These are phyloP conservation scores for Vaccinium darrowii DNA, from an alignment of 148 eudicot genomes.

Conservation along the genomic window DNA sequence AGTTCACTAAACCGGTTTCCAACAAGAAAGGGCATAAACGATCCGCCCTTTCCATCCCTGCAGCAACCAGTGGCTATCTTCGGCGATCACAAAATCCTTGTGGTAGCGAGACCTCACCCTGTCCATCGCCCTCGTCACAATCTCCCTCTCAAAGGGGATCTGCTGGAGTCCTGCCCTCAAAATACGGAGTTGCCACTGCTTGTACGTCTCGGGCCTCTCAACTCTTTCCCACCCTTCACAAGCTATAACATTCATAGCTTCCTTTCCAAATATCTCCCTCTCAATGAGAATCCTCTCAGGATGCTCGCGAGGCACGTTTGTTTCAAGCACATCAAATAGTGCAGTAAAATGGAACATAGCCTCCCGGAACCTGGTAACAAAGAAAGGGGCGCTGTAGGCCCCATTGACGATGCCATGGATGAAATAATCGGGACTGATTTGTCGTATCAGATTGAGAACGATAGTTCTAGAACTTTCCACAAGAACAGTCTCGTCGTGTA, in stretches of 20 bases:
- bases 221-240: slow-evolving; percentile 42
- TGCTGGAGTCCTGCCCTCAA: slow-evolving; percentile 34
- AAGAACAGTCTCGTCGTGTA: slow-evolving; percentile 38
- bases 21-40: slow-evolving; percentile 31
- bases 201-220: slow-evolving; percentile 41
- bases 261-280: slow-evolving; percentile 33
- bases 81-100: slow-evolving; percentile 34
- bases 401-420: slow-evolving; percentile 35
- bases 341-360: slow-evolving; percentile 37
- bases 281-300: slow-evolving; percentile 35
- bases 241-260: slow-evolving; percentile 41
- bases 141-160: slow-evolving; percentile 25
- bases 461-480: slow-evolving; percentile 32
- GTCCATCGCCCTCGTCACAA: slow-evolving; percentile 21
- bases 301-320: slow-evolving; percentile 31
- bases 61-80: slow-evolving; percentile 35
- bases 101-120: slow-evolving; percentile 28
- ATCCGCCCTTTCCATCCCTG: slow-evolving; percentile 44
- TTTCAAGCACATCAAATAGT: slow-evolving; percentile 37
- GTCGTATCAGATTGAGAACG: slow-evolving; percentile 29
- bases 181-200: slow-evolving; percentile 40
- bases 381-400: slow-evolving; percentile 34
- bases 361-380: slow-evolving; percentile 36
- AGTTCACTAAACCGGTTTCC: slow-evolving; percentile 27
- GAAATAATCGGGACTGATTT: slow-evolving; percentile 31